These are phyloP conservation scores for Coelastrella sp. DNA, from an alignment of 139 green algal species.

Conservation along the genomic window DNA sequence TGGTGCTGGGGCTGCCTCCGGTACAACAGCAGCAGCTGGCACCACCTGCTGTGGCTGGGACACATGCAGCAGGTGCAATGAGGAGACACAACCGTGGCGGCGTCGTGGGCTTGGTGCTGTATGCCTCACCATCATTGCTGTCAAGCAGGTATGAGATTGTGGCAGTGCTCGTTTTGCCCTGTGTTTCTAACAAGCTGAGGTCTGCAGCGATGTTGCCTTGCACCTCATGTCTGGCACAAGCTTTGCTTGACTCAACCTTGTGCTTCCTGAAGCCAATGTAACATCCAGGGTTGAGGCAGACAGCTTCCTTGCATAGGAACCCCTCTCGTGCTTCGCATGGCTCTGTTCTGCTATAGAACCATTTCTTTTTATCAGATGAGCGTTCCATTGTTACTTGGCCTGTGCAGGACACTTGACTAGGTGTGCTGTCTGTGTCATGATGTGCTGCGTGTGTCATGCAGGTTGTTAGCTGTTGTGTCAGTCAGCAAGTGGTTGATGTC, in stretches of 20 bases:
- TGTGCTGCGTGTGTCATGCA: background rate
- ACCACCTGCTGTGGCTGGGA: background rate
- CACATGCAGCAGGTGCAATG: background rate
- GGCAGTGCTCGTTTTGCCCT: no score
- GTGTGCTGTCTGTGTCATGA: no score
- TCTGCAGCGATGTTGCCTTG: background rate
- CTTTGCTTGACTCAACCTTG: no score
- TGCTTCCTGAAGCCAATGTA: no score
- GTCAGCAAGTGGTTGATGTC: conserved; percentile 24
- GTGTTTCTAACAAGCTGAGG: no score
- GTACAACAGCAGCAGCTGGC: background rate
- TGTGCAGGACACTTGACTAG: background rate
- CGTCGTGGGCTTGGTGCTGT: conserved; percentile 3
- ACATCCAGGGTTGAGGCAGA: no score
- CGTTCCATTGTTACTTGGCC: no score
- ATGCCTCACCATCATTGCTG: background rate
- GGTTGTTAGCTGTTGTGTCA: conserved; percentile 13
- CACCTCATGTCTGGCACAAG: background rate
- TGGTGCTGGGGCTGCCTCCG: background rate
- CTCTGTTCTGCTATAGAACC: no score
- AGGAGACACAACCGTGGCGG: background rate
- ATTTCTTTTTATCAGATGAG: no score
- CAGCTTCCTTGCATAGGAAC: no score
- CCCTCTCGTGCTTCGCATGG: no score
- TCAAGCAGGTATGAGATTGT: background rate